Evolutionary conservation across 768 basidiomycete genomes (phyloP).

Genomic region (Naganishia friedmannii): DNA sequence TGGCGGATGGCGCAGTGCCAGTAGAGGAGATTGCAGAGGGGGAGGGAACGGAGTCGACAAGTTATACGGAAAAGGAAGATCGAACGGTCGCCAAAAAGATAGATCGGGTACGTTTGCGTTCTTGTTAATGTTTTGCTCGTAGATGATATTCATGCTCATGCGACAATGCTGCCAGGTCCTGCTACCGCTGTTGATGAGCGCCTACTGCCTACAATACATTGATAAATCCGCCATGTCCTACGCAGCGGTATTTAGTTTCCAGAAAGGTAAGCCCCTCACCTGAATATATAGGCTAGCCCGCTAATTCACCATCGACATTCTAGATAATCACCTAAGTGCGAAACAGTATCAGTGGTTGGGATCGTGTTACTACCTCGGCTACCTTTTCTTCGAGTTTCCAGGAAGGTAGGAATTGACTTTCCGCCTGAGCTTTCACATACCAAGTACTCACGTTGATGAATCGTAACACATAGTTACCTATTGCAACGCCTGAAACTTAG

Average conservation of each 20-base stretch:
- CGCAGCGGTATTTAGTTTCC: constrained; percentile 39
- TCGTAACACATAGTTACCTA: constrained; percentile 22
- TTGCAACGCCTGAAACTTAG: constrained; percentile 36
- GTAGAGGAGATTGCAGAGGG: neutral
- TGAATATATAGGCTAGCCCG: too few species aligned
- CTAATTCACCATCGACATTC: too few species aligned
- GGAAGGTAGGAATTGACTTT: constrained; percentile 24
- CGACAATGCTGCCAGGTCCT: constrained; percentile 26
- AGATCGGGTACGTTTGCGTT: neutral
- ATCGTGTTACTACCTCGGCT: constrained; percentile 38
- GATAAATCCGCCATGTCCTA: constrained; percentile 42
- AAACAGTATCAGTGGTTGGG: constrained; percentile 39
- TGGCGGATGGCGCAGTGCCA: neutral
- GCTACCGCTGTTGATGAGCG: constrained; percentile 37
- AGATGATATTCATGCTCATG: neutral
- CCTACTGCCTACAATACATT: constrained; percentile 39
- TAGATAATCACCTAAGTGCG: constrained; percentile 33
- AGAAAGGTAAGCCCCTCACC: constrained; percentile 26
- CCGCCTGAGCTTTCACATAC: neutral
- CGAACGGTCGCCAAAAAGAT: neutral
- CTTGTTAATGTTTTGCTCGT: too few species aligned
- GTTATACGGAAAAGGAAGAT: neutral
- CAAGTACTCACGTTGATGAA: neutral
- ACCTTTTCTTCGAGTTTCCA: constrained; percentile 40
- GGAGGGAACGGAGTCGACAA: neutral